Evolutionary conservation across 2,329 filamentous ascomycete genomes (phyloP).

Genomic region (Sclerotinia glacialis): DNA sequence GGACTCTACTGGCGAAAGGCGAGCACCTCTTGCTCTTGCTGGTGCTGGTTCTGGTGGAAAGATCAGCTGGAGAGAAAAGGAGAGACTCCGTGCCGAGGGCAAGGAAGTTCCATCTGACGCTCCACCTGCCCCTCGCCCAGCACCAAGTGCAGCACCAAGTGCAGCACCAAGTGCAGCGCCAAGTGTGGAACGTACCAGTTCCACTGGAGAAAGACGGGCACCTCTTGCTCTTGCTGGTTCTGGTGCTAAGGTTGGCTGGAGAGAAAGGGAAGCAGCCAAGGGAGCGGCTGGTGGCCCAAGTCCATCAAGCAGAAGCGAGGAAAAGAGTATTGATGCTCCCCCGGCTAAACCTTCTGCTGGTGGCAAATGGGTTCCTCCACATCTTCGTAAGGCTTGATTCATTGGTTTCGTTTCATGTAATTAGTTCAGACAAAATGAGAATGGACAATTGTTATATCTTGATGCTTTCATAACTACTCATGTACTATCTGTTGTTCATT

Average conservation of each 20-base stretch:
- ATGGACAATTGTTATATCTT: constrained; percentile 7
- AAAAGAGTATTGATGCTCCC: constrained; percentile 14
- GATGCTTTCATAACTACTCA: neutral
- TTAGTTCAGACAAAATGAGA: neutral
- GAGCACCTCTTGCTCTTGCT: constrained; percentile 52
- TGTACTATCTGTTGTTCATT: too few relatives aligned
- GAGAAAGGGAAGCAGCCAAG: constrained; percentile 57
- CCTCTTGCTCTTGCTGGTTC: constrained; percentile 49
- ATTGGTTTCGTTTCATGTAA: neutral
- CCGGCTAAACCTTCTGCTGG: constrained; percentile 49
- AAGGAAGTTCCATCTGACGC: constrained; percentile 29
- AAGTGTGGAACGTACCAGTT: constrained; percentile 45
- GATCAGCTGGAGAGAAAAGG: constrained; percentile 62
- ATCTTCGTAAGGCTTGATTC: constrained; percentile 40
- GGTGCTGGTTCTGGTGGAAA: constrained; percentile 50
- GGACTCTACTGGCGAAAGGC: constrained; percentile 61
- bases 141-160: too few relatives aligned
- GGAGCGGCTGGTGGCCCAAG: constrained; percentile 34
- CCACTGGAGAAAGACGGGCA: constrained; percentile 21
- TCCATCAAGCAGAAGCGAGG: too few relatives aligned
- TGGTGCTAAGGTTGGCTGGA: constrained; percentile 45
- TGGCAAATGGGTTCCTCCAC: constrained; percentile 57
- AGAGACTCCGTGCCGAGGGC: constrained; percentile 48
- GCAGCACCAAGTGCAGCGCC: too few relatives aligned
- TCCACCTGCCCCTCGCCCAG: constrained; percentile 36